phyloP scores from a whole-genome alignment of 805 yeast species.

The Zygoascus ofunaensis region DNA sequence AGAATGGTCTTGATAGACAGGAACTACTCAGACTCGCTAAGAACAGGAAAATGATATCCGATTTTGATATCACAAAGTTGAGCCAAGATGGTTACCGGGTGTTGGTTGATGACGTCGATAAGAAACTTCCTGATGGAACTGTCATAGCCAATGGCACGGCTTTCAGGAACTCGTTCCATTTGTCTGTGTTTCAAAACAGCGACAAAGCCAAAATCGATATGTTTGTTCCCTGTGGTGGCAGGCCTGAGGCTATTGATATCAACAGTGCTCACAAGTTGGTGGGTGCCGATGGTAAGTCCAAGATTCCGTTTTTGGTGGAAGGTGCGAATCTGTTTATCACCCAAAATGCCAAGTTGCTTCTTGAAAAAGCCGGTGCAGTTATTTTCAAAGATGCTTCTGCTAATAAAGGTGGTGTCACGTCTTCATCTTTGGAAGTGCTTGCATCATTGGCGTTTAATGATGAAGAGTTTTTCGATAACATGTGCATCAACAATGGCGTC shows the following conservation, averaged over 20 bases:
- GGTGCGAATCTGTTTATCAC: slow-evolving; percentile 96
- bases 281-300: slow-evolving; percentile 67
- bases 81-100: slow-evolving; percentile 72
- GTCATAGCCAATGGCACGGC: slow-evolving; percentile 73
- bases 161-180: slow-evolving; percentile 86
- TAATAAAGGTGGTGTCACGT: slow-evolving; percentile 97
- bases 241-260: slow-evolving; percentile 92
- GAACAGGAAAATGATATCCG: slow-evolving; percentile 62
- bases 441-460: slow-evolving; percentile 91
- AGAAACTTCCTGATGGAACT: slow-evolving; percentile 67
- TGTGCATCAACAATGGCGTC: slow-evolving; percentile 50
- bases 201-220: slow-evolving; percentile 60
- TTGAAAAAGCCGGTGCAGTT: slow-evolving; percentile 80
- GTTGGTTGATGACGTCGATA: slow-evolving; percentile 74
- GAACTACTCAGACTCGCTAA: slow-evolving; percentile 76
- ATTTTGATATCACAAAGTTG: slow-evolving; percentile 58
- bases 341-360: slow-evolving; percentile 79
- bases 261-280: slow-evolving; percentile 67
- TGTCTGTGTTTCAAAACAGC: slow-evolving; percentile 42
- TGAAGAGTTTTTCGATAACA: slow-evolving; percentile 63
- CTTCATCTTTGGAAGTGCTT: slow-evolving; percentile 88
- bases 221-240: slow-evolving; percentile 98
- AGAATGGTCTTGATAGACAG: slow-evolving; percentile 71
- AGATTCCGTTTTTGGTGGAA: slow-evolving; percentile 84
- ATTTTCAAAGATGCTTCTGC: slow-evolving; percentile 94